A percentile compares a stretch with the other conserved stretches of the same genome.
Conservation (phyloP, 192 early-diverging fungal genomes). For the Coemansia sp. region DNA sequence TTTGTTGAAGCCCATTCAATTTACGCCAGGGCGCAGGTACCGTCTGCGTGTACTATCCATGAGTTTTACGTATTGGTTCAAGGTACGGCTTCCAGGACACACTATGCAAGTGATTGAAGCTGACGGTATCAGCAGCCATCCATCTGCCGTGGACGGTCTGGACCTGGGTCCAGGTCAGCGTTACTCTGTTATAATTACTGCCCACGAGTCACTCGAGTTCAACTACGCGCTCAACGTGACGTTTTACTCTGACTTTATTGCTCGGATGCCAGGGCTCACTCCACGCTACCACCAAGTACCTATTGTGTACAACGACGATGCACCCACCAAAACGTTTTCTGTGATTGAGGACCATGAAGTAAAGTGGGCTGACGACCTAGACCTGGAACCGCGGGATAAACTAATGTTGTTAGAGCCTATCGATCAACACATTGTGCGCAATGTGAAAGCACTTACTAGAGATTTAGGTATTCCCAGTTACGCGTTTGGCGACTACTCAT, state of each 20-base stretch:
- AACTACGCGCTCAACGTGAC: slow-evolving; percentile 71
- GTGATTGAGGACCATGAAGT: slow-evolving; percentile 5
- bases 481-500: slow-evolving; percentile 8
- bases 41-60: slow-evolving; percentile 79
- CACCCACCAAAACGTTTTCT: slow-evolving; percentile 34
- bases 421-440: slow-evolving; percentile 18
- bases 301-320: slow-evolving; percentile 60
- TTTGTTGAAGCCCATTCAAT: slow-evolving; percentile 53
- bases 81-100: slow-evolving; percentile 74
- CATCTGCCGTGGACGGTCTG: slow-evolving; percentile 54
- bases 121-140: slow-evolving; percentile 66
- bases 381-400: slow-evolving; percentile 39
- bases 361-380: neutral
- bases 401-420: slow-evolving; percentile 45
- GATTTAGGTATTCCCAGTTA: neutral
- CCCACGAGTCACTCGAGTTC: slow-evolving; percentile 53
- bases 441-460: neutral
- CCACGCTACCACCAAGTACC: slow-evolving; percentile 55
- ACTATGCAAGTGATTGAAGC: slow-evolving; percentile 74
- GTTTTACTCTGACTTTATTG: slow-evolving; percentile 57
- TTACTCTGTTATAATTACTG: slow-evolving; percentile 72
- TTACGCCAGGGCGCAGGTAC: slow-evolving; percentile 74
- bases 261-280: slow-evolving; percentile 49
- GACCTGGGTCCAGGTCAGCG: slow-evolving; percentile 70
- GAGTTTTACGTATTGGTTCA: slow-evolving; percentile 65